Percentiles rank a stretch among this genome's conserved stretches.
These are phyloP conservation scores for Aspergillus pseudotamarii DNA, from an alignment of 2,329 filamentous ascomycete genomes.

Conservation along the genomic window DNA sequence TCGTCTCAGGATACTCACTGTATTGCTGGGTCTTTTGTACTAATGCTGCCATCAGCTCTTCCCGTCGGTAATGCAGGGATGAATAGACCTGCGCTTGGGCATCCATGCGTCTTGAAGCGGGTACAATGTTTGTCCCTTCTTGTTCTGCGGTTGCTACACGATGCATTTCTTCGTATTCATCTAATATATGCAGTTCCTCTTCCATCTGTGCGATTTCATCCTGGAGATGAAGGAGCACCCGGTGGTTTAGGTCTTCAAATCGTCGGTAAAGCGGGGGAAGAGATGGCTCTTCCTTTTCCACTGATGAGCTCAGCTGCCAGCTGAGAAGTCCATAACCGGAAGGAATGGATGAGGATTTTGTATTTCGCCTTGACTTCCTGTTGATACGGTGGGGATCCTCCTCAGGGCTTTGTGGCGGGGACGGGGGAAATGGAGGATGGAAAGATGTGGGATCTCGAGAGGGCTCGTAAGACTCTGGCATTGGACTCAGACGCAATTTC, in stretches of 20 bases:
- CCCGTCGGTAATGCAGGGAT: constrained; percentile 57
- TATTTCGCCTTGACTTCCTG: constrained; percentile 25
- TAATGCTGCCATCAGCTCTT: constrained; percentile 57
- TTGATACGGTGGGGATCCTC: constrained; percentile 27
- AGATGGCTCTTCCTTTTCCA: constrained; percentile 28
- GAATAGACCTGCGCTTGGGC: constrained; percentile 53
- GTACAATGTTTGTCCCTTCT: constrained; percentile 34
- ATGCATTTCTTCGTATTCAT: constrained; percentile 57
- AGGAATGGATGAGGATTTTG: constrained; percentile 25
- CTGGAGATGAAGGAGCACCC: constrained; percentile 79
- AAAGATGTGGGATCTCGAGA: constrained; percentile 21
- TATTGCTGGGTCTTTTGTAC: constrained; percentile 65
- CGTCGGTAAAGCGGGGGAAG: constrained; percentile 73
- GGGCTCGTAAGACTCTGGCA: constrained; percentile 38
- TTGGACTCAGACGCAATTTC: constrained; percentile 32
- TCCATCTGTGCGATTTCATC: constrained; percentile 83
- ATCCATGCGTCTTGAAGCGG: constrained; percentile 46
- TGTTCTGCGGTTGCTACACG: constrained; percentile 35
- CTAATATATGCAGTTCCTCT: constrained; percentile 71
- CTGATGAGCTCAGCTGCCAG: constrained; percentile 34
- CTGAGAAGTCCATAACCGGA: constrained; percentile 42
- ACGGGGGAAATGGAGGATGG: constrained; percentile 33
- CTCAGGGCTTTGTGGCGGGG: constrained; percentile 37
- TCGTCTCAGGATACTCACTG: constrained; percentile 46
- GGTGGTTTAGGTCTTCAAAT: constrained; percentile 81